These are phyloP conservation scores for Chaetomiaceae sp. DNA, from an alignment of 2,329 filamentous ascomycete species.

Conservation along the genomic window DNA sequence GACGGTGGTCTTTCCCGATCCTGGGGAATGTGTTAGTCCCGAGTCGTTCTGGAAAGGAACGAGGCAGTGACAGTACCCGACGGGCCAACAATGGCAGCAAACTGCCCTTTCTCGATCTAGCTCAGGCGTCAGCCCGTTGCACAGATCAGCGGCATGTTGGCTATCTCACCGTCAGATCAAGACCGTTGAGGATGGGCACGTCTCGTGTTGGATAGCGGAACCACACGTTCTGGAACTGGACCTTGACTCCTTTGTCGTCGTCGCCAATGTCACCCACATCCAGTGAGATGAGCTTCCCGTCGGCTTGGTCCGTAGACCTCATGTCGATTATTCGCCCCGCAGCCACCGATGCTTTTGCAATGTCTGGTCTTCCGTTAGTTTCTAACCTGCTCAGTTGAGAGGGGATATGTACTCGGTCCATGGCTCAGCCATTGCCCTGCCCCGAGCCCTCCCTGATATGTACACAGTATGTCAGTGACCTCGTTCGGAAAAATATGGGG, in stretches of 20 bases:
- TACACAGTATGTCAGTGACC: neutral
- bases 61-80: conserved; percentile 28
- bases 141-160: too few relatives aligned
- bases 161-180: conserved; percentile 52
- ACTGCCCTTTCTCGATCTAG: conserved; percentile 30
- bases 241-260: conserved; percentile 34
- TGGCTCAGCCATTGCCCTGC: conserved; percentile 33
- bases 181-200: conserved; percentile 62
- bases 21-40: conserved; percentile 5
- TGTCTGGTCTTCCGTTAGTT: conserved; percentile 22
- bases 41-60: neutral
- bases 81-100: conserved; percentile 32
- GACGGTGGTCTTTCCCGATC: conserved; percentile 36
- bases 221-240: conserved; percentile 65
- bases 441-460: conserved; percentile 31
- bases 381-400: neutral
- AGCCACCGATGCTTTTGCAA: conserved; percentile 31
- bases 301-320: conserved; percentile 21
- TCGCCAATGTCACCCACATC: conserved; percentile 28
- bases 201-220: conserved; percentile 68
- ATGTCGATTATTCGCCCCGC: conserved; percentile 32
- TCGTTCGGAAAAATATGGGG: neutral
- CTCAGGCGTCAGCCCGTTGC: neutral
- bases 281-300: conserved; percentile 27
- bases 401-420: conserved; percentile 28